phyloP scores from a whole-genome alignment of 129 eudicot genomes.

The Silybum marianum region DNA sequence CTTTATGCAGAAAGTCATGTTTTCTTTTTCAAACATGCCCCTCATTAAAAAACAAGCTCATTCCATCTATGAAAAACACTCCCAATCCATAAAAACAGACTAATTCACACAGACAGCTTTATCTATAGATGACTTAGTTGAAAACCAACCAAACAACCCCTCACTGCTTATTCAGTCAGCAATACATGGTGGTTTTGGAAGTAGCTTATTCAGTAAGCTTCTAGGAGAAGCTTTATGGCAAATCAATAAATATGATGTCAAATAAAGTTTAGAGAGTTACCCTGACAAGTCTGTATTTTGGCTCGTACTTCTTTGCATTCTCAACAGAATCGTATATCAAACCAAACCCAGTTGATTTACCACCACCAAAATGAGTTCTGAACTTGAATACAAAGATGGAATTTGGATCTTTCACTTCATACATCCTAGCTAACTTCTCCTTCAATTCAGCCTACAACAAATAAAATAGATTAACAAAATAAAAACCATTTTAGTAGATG shows the following conservation, averaged over 20 bases:
- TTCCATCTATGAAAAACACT: no score
- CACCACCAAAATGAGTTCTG: slow-evolving; percentile 87
- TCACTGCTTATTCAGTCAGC: no score
- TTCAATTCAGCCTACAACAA: slow-evolving; percentile 59
- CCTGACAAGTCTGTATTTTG: slow-evolving; percentile 77
- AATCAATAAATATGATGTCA: neutral
- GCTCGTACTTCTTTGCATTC: slow-evolving; percentile 73
- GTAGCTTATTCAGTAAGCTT: no score
- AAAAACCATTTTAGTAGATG: neutral
- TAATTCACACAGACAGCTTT: no score
- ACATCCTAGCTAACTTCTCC: slow-evolving; percentile 62
- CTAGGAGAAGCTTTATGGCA: no score
- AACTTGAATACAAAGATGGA: slow-evolving; percentile 76
- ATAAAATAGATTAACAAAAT: neutral
- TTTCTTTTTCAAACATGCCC: no score
- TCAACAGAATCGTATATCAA: slow-evolving; percentile 77
- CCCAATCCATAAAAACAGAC: no score
- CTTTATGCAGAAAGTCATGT: no score
- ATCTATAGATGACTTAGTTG: no score
- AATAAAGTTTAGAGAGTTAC: slow-evolving; percentile 27
- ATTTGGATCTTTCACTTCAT: slow-evolving; percentile 61
- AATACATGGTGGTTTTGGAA: no score
- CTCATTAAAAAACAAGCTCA: no score
- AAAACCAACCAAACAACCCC: no score
- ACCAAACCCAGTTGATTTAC: slow-evolving; percentile 81